Base-by-base conservation (phyloP, 2,329 filamentous ascomycete genomes). In the Aspergillus carbonarius region DNA sequence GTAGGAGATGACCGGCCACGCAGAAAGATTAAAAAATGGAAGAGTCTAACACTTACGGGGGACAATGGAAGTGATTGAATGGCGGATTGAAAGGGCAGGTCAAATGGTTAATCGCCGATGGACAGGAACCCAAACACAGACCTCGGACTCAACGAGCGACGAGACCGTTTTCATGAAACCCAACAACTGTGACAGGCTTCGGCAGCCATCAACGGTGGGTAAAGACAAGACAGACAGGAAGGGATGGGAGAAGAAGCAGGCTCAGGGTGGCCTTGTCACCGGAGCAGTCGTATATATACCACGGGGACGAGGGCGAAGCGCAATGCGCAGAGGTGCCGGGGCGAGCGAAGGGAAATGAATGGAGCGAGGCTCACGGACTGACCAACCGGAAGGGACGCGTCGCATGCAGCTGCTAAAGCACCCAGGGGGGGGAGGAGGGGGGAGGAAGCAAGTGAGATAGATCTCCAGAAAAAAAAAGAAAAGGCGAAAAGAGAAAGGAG, bases 141-240 rank as follows among this genome's bases (percentile, higher is more conserved):
- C 55, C 57, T 60, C 50, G 44, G 37, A 55, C 20, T 57, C 60
- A 57, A 46, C 42, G n/a, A 54, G 42, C 25, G 39, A 42, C 39
- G 53, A 51, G 39, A n/a, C 20, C 15, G 51, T 23, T 53, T 49
- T 55, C 55, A 58, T 52, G 32, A 40, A 58, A 42, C 61, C 20
- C 42, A 60, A 62, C 51, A 70, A 70, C 50, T 35, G 46, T 40
- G 18, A 35, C n/a, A 13, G 23, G 18, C 10, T 9, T 35, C 13
- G 35, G 20, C 37, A 52, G 51, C 30, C 39, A 54, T 34, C 23
- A 34, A 35, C 15, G 18, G 51, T 48, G 17, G 17, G 35, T 17
- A 25, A 20, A 18, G 34, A 25, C 10, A 20, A 39, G 34, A 49
- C 20, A 35, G 12, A 32, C 4, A 12, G 46, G 32, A 32, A 15